Evolutionary conservation across 768 basidiomycete species (phyloP), one percentile per base, ranked within the genome.

Genomic region (Naematelia encephala): DNA sequence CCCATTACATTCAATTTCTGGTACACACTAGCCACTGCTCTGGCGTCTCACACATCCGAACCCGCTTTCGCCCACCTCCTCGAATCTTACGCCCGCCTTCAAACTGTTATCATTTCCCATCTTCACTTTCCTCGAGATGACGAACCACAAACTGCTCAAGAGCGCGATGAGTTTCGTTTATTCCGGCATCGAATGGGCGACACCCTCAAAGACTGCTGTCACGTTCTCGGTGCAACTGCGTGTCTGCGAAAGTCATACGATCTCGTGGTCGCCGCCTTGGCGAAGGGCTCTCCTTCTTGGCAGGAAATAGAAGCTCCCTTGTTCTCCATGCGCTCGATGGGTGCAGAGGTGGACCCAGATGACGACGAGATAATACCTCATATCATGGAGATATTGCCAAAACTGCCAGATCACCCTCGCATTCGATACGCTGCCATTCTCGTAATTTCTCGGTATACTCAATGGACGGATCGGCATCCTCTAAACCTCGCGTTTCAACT

Each of bases 101-200:
- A 96, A 84, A 80, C 79, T 10, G 86, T 90, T 64, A 87, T 98
- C 63, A 91, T 98, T 73, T 78, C 80, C 30, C 96, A 98, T 74
- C 82, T 99, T 8, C 90, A 90, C 72, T 98, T 96, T 78, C 93
- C 96, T 16, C 68, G 84, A 4, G 91, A 97, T 62, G 69, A 83
- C 10, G 64, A 68, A 42, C 57, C 66, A 5, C 75, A 92, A 66
- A 81, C 83, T 19, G 85, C 86, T 16, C 90, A 93, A 78, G 96
- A 97, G 74, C 84, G 87, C 3, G 96, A 99, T 56, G 87, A 88
- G 68, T 99, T 98, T 82, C 84, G 96, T 21, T 84, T 86, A 2
- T 99, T 99, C 81, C 83, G 96, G 49, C 96, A 99, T 80, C 86
- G 92, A 61, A 98, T 99, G 90, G 96, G 96, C 39, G 93, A 99